Base-by-base conservation (phyloP, 345 rosid species). In the Eucalyptus marginata region DNA sequence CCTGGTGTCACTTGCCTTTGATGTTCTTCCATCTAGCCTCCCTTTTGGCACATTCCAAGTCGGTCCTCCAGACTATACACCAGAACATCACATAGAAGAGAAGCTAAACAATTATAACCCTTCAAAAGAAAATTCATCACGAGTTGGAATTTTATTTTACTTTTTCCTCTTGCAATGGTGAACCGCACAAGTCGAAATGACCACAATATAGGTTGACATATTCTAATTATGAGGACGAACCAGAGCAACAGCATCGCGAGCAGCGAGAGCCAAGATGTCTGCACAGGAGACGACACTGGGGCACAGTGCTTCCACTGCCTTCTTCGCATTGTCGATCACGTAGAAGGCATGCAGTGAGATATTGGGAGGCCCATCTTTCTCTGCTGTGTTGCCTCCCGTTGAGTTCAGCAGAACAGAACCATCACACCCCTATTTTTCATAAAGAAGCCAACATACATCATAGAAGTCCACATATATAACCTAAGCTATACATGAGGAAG, bases 351-450 rank as follows among this genome's bases (percentile, higher is more conserved):
- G 99, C 87, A 96, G 89, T 31, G 99, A 96, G 80, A 96, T 90
- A 89, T 97, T 95, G 33, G 99, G 98, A 88, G 98, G 98, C n/a
- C 97, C 98, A 87, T 95, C 99, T 90, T 97, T 97, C 92, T 96
- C 99, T 27, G 99, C 96, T 88, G 90, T 90, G 91, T 94, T 94
- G 47, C 93, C 93, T 12, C 96, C 96, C 89, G 93, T 95, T 2
- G 97, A 94, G 68, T 94, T 94, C 92, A 97, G 62, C 47, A 97
- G 92, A 90, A 96, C 97, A 20, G 99, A 97, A 58, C 89, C 99
- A 93, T 97, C 99, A 79, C 99, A 96, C 52, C 99, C 99, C 99
- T 97, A 43, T 29, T 40, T 27, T 85, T 76, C 47, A 20, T 40
- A 20, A 44, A 22, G 40, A 29, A 29, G 54, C 40, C 43, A 88